Evolutionary conservation across 768 basidiomycete species (phyloP).

Genomic region (Russula foetens): DNA sequence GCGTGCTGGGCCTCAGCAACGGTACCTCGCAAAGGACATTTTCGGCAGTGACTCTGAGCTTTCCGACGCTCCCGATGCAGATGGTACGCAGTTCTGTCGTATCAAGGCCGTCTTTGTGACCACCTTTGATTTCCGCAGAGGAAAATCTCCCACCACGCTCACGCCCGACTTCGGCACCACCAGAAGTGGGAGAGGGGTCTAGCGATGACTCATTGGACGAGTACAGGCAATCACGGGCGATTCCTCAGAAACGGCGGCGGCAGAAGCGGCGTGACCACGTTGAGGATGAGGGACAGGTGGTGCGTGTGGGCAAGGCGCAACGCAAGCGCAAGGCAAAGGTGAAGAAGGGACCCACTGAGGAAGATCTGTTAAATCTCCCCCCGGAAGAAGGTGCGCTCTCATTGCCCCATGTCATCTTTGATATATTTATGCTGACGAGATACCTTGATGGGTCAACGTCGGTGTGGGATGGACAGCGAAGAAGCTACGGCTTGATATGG

Average conservation of each 20-base stretch:
- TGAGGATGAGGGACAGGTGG: constrained; percentile 25
- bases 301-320: constrained; percentile 45
- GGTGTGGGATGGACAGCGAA: constrained; percentile 41
- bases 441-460: background rate
- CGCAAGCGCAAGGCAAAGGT: constrained; percentile 30
- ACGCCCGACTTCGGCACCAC: constrained; percentile 24
- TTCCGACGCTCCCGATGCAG: constrained; percentile 14
- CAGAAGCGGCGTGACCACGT: constrained; percentile 16
- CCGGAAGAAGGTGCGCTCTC: constrained; percentile 62
- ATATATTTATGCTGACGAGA: background rate
- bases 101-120: background rate
- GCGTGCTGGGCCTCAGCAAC: constrained; percentile 7
- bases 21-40: constrained; percentile 15
- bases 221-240: constrained; percentile 33
- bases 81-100: background rate
- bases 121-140: constrained; percentile 15
- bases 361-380: constrained; percentile 59
- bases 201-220: constrained; percentile 45
- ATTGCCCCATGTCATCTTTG: background rate
- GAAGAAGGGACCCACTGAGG: constrained; percentile 38
- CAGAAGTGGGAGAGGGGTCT: constrained; percentile 32
- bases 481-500: constrained; percentile 71
- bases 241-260: constrained; percentile 25
- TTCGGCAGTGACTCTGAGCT: constrained; percentile 17
- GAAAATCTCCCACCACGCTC: constrained; percentile 36